Base-by-base conservation (phyloP, 257 asterid species). In the Forsythia viridissima region DNA sequence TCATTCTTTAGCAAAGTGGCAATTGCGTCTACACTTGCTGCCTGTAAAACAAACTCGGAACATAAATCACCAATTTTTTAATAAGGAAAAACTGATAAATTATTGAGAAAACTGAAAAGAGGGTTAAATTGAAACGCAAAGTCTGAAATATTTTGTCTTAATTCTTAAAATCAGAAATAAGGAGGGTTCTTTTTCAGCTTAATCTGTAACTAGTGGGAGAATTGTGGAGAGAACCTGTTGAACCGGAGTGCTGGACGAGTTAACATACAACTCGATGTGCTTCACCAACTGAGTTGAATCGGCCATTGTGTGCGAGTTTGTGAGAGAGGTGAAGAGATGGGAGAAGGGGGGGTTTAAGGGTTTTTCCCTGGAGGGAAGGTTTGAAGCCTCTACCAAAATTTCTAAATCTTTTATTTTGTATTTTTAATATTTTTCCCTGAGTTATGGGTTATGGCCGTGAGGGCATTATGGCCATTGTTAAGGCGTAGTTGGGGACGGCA, bases 181-280 rank as follows among this genome's bases (percentile, higher is more conserved):
- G 4, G 52, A 0, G 18, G 66, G 59, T 57, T 37, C 6, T 7
- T 38, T 18, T 57, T 55, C 75, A 74, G 18, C 39, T 13, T 39
- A 21, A 9, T 39, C 8, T 2, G 74, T 15, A 75, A 59, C 43
- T 51, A 52, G 57, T 61, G 42, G 66, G 34, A 71, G 13, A 72
- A 77, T 76, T 52, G 42, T 13, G 71, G 20, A 57, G 71, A 70
- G 40, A 63, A 94, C 98, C 98, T 91, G 98, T 69, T 91, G 91
- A 6, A 92, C 42, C 39, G 87, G 79, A 61, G 97, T 84, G 78
- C 88, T 88, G 51, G 94, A 81, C 65, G 98, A 88, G 76, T 84
- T 82, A 16, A 94, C 98, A 82, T 87, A 94, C 79, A 79, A 30
- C 80, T 94, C 99, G 80, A 94, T 77, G 80, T 93, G 96, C 86